Evolutionary conservation across 2,329 filamentous ascomycete genomes (phyloP).

Genomic region (Fusarium dlaminii): DNA sequence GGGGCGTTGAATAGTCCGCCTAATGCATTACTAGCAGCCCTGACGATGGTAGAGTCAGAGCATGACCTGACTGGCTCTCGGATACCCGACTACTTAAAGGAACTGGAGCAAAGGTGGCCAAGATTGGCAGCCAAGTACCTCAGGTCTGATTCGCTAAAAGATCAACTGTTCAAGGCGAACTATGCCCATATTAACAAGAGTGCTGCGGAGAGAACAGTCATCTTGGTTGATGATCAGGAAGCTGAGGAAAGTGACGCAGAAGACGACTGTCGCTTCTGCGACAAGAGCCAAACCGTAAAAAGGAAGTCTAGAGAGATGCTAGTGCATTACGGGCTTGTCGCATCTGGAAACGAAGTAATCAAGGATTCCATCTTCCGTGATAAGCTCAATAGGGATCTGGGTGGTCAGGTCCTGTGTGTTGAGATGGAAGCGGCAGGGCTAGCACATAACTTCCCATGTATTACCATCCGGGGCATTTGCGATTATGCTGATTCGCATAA

Average conservation of each 20-base stretch:
- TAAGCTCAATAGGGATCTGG: not conserved
- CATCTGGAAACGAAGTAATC: not conserved
- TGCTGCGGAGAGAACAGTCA: rapidly evolving
- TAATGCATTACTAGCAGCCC: not conserved
- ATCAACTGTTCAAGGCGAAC: rapidly evolving
- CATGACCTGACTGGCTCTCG: not conserved
- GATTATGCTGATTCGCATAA: not conserved
- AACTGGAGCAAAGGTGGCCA: not conserved
- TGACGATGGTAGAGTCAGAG: not conserved
- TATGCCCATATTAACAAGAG: rapidly evolving
- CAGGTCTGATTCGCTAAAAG: not conserved
- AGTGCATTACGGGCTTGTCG: not conserved
- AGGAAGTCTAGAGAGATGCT: not conserved
- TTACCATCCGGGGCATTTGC: not conserved
- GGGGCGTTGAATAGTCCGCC: not conserved
- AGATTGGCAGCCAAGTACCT: not conserved
- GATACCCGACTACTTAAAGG: not conserved
- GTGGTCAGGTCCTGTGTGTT: not conserved
- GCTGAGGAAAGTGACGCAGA: not conserved
- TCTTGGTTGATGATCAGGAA: not conserved
- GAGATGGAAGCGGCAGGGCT: not conserved
- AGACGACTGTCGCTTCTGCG: not conserved
- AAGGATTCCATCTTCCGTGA: not conserved
- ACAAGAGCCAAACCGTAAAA: rapidly evolving
- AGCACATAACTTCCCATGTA: rapidly evolving